Evolutionary conservation across 176 grass and related monocot genomes (phyloP), one percentile per base, ranked within the genome.

Genomic region (Poa pratensis): DNA sequence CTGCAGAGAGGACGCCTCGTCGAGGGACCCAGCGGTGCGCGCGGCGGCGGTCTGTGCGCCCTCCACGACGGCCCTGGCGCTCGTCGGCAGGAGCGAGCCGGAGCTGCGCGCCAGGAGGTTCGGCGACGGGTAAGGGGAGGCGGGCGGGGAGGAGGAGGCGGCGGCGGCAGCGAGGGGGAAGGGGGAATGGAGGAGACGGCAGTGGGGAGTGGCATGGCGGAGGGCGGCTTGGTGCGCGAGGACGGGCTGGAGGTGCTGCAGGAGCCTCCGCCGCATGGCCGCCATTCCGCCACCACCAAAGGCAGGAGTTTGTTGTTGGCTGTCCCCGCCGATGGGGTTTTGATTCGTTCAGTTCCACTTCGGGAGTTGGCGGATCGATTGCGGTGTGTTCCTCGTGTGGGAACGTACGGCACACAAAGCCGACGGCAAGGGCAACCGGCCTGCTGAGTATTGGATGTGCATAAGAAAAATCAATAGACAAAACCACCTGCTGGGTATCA

Each of bases 261-360:
- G 85, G 43, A 87, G 77, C 78, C 64, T 76, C 82, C 82, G 75
- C 61, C 61, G 27, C 71, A 50, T 89, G 39, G 24, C 60, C 60
- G 77, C 52, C 78, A 80, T 80, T 49, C 22, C 18, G 45, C 77
- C 77, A 30, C 26, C 10, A 20, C 12, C 24, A 28, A 63, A 63
- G 24, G 12, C 24, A 66, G 40, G 66, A 23, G 24, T 63, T 63
- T 19, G 39, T 27, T 28, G 26, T 19, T 27, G n/a, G 54, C 45
- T 58, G 60, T 79, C 20, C 19, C 45, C 46, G 46, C 78, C 75
- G 42, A 15, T 69, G 52, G 55, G 54, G 51, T 23, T 23, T 59
- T 59, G 55, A 59, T 57, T n/a, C 19, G 54, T n/a, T 57, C 53
- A 55, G 19, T n/a, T 55, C 53, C 51, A 9, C 37, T 40, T 40